phyloP scores from a whole-genome alignment of 345 rosid genomes.

The Corymbia maculata region DNA sequence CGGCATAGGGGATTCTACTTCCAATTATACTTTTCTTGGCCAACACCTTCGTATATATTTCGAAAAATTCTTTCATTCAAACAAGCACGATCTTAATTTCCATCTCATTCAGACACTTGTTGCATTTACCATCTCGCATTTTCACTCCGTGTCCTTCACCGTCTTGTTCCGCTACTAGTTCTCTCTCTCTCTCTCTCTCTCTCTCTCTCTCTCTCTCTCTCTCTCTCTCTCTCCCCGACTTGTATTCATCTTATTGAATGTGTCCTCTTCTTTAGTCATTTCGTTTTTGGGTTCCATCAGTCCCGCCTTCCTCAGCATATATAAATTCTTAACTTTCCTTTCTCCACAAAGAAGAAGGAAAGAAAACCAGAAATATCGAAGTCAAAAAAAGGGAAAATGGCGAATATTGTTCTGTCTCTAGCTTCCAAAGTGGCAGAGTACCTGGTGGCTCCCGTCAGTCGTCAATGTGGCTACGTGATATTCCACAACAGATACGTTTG shows the following conservation, averaged over 20 bases:
- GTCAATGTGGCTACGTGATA: not conserved
- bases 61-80: too few relatives aligned
- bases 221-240: too few relatives aligned
- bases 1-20: not conserved
- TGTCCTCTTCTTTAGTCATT: not conserved
- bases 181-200: not conserved
- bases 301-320: not conserved
- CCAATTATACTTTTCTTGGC: not conserved
- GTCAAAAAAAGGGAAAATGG: not conserved
- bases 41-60: not conserved
- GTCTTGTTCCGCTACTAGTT: not conserved
- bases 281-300: not conserved
- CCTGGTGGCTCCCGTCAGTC: not conserved
- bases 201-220: too few relatives aligned
- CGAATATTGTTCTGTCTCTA: not conserved
- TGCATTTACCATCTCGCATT: not conserved
- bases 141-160: not conserved
- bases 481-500: not conserved
- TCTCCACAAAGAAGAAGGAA: not conserved
- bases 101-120: not conserved
- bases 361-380: not conserved
- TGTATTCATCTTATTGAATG: not conserved
- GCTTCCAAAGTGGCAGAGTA: not conserved
- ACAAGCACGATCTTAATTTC: too few relatives aligned
- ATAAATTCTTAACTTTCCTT: not conserved